Conservation (phyloP, 495 filamentous ascomycete genomes). For the Achaetomiella virescens region DNA sequence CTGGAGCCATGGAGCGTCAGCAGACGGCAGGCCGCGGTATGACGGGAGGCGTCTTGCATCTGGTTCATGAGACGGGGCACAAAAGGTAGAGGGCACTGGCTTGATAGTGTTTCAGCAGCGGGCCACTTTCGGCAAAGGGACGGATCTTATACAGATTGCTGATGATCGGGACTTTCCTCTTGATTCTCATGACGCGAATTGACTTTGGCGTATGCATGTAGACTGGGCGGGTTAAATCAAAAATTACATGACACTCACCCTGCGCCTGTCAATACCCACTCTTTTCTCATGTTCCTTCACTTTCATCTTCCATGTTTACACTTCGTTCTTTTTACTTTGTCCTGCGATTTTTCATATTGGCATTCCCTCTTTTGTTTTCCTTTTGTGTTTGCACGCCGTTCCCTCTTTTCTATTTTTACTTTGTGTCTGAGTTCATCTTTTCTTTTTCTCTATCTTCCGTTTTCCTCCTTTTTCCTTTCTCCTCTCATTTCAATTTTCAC, state of each 20-base stretch:
- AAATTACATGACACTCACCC: slow-evolving; percentile 10
- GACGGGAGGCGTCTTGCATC: slow-evolving; percentile 30
- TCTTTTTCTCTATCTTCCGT: background rate
- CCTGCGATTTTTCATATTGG: background rate
- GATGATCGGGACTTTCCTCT: slow-evolving; percentile 31
- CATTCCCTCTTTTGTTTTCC: too few relatives aligned
- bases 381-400: too few relatives aligned
- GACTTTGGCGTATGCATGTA: slow-evolving; percentile 43
- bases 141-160: slow-evolving; percentile 32
- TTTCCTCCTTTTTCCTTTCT: background rate
- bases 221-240: slow-evolving; percentile 38
- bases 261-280: too few relatives aligned
- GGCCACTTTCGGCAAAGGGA: slow-evolving; percentile 26
- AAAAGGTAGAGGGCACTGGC: slow-evolving; percentile 20
- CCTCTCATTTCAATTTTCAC: background rate
- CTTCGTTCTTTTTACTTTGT: background rate
- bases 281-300: too few relatives aligned
- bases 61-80: slow-evolving; percentile 23
- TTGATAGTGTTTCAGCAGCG: slow-evolving; percentile 1
- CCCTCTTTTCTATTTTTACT: too few relatives aligned
- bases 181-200: slow-evolving; percentile 30
- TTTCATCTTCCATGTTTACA: background rate
- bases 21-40: slow-evolving; percentile 16
- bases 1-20: background rate
- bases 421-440: background rate